Evolutionary conservation across 768 basidiomycete species (phyloP), one percentile per base, ranked within the genome.

Genomic region (Agrocybe pediades): DNA sequence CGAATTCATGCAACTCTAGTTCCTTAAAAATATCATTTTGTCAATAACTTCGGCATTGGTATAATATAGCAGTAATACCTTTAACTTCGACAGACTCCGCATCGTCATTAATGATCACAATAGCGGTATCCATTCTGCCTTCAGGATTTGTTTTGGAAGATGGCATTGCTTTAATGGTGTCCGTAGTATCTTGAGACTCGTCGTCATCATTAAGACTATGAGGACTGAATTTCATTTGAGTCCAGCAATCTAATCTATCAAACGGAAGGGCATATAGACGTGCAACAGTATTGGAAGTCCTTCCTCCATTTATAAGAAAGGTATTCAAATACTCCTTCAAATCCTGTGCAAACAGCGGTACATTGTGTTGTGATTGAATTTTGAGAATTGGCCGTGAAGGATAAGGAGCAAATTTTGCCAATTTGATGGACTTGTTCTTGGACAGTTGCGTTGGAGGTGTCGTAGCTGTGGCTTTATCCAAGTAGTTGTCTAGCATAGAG

Each of bases 241-340:
- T 30, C 7, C 15, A 30, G 29, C 29, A 30, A 15, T 30, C 29
- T 7, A 30, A 7, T 7, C 29, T 7, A 7, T 30, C 8, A 30
- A 30, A 30, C 15, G 29, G 29, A 7, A 30, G 15, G 15, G 29
- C 7, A 15, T 30, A 30, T 48, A 33, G 8, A 19, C 33, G 9
- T 43, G 46, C 17, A 21, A 24, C 4, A 33, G 49, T 27, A 20
- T 20, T 27, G 40, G 45, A 33, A 36, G 41, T 41, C 5, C 39
- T 2, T n/a, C 20, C 8, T 7, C 27, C 43, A 13, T 47, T 36
- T 60, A 30, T 0, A 4, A 56, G 54, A 55, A 53, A 69, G 53
- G 19, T 63, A 36, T 64, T 74, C 63, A 44, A 64, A 63, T 41
- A 61, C 36, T 55, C 45, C 25, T 60, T 59, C 27, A 63, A 57